These are phyloP conservation scores for Chamaecrista fasciculata DNA, from an alignment of 306 rosid genomes.

Conservation along the genomic window DNA sequence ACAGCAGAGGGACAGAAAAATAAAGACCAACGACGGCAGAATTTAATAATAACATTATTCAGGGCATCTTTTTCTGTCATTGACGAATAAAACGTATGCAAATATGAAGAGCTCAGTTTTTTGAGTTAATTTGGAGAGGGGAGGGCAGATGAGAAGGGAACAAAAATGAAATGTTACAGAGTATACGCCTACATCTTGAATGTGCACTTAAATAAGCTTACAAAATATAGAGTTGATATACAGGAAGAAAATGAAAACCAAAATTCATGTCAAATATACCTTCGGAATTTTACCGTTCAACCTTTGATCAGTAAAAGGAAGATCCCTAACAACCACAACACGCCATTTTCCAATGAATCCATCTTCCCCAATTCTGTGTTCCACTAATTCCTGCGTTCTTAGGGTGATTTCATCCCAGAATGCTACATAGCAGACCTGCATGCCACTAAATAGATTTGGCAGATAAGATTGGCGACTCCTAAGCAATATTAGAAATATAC, in stretches of 20 bases:
- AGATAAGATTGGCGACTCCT: constrained; percentile 40
- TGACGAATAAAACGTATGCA: not conserved
- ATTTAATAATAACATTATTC: not conserved
- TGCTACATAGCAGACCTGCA: constrained; percentile 92
- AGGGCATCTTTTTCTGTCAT: constrained; percentile 2
- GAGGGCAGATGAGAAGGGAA: not conserved
- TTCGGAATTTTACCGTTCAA: constrained; percentile 96
- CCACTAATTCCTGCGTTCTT: constrained; percentile 60
- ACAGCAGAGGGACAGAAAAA: not conserved
- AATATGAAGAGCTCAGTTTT: not conserved
- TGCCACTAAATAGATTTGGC: constrained; percentile 38
- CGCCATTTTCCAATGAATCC: constrained; percentile 91
- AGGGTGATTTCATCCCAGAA: constrained; percentile 97
- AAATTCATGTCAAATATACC: constrained; percentile 40
- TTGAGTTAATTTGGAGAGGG: not conserved
- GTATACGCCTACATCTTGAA: not conserved
- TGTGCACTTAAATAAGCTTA: constrained; percentile 3
- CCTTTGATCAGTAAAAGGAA: constrained; percentile 90
- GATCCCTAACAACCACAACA: constrained; percentile 72
- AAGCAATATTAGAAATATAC: constrained; percentile 12
- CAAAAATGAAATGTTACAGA: constrained; percentile 7
- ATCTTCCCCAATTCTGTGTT: constrained; percentile 52
- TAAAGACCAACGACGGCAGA: not conserved
- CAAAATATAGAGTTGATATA: not conserved
- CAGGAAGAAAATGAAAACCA: not conserved